These are phyloP conservation scores for Pseudohalonectria lignicola DNA, from an alignment of 2,329 filamentous ascomycete genomes.

Conservation along the genomic window DNA sequence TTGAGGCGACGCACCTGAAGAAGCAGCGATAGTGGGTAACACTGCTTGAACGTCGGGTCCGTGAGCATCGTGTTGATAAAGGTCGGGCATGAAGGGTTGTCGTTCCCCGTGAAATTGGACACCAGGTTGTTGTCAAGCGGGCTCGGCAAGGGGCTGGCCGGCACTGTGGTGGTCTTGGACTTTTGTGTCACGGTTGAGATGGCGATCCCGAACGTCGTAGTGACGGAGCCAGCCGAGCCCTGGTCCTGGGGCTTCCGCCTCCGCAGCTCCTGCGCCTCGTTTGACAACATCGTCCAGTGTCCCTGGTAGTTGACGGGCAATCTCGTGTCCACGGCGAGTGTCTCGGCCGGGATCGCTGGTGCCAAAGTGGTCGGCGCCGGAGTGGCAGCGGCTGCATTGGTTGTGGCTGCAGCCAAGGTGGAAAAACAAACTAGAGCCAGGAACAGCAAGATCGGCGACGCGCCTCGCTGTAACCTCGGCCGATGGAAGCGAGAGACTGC, in stretches of 20 bases:
- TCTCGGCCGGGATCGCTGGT: constrained; percentile 12
- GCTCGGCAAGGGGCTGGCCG: constrained; percentile 38
- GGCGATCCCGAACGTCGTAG: constrained; percentile 19
- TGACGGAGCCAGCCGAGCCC: constrained; percentile 8
- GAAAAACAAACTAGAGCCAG: constrained; percentile 12
- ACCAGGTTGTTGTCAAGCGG: constrained; percentile 57
- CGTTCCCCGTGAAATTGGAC: constrained; percentile 45
- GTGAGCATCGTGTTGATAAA: constrained; percentile 61
- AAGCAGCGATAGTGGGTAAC: constrained; percentile 76
- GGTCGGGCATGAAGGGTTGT: constrained; percentile 45
- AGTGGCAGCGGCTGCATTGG: constrained; percentile 5
- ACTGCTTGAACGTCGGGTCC: constrained; percentile 57
- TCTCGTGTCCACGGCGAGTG: constrained; percentile 23
- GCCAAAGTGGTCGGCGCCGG: constrained; percentile 2
- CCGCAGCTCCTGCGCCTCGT: constrained; percentile 12
- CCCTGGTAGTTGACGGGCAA: constrained; percentile 20
- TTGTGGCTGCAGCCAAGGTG: constrained; percentile 13
- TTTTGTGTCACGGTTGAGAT: constrained; percentile 16
- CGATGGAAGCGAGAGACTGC: constrained; percentile 3
- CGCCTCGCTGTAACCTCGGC: constrained; percentile 17
- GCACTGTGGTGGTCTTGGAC: constrained; percentile 15
- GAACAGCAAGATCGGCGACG: no score
- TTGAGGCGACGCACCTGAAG: constrained; percentile 56
- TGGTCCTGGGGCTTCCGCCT: constrained; percentile 10
- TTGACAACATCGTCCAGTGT: constrained; percentile 21